phyloP scores from a whole-genome alignment of 1,284 basidiomycete species.

The Chiua sp. region DNA sequence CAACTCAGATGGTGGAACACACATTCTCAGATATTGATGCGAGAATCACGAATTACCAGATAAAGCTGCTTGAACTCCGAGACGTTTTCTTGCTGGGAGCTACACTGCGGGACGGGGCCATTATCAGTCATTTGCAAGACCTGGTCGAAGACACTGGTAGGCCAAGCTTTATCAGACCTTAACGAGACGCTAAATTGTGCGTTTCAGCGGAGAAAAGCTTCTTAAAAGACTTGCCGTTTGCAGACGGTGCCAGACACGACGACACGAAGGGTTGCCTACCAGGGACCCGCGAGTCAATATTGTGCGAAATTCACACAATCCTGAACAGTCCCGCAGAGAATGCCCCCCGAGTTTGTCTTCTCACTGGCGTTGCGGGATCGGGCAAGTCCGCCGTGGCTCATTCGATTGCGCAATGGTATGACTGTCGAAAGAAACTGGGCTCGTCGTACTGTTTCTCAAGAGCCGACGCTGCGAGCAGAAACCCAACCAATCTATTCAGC shows the following conservation, averaged over 20 bases:
- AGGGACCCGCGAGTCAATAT: not conserved
- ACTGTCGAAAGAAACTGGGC: not conserved
- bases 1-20: not conserved
- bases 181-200: too few relatives aligned
- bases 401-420: not conserved
- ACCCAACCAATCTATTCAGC: constrained; percentile 3
- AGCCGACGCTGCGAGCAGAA: not conserved
- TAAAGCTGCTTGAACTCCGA: not conserved
- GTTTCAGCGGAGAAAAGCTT: not conserved
- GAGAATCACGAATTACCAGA: not conserved
- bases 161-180: not conserved
- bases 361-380: not conserved
- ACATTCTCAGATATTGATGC: not conserved
- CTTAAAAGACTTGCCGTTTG: not conserved
- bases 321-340: not conserved
- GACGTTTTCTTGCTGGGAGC: not conserved
- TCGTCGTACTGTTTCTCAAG: not conserved
- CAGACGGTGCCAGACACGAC: not conserved
- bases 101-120: not conserved
- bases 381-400: not conserved
- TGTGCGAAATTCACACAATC: constrained; percentile 17
- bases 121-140: not conserved
- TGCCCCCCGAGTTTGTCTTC: not conserved
- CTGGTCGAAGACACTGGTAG: not conserved
- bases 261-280: not conserved